Evolutionary conservation across 1,139 yeast genomes (phyloP).

Genomic region (Debaryomyces sp.): DNA sequence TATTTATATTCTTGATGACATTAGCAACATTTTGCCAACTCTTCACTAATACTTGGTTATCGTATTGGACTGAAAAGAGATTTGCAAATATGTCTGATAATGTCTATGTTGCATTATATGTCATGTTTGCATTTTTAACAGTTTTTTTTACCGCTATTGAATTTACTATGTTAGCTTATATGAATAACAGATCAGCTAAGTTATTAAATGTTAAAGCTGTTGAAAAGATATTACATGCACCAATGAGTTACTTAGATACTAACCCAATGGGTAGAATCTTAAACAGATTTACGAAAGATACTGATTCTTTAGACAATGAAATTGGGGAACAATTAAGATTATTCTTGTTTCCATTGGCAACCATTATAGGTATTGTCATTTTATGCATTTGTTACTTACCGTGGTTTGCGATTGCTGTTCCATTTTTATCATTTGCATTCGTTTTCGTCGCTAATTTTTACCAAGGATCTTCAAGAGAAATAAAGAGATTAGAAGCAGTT

Average conservation of each 20-base stretch:
- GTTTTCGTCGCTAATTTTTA: conserved; percentile 40
- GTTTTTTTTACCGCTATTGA: conserved; percentile 53
- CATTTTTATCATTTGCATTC: conserved; percentile 37
- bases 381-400: conserved; percentile 49
- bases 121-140: conserved; percentile 39
- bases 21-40: conserved; percentile 41
- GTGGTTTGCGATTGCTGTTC: conserved; percentile 50
- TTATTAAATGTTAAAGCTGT: conserved; percentile 41
- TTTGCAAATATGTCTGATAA: conserved; percentile 25
- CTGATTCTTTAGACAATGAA: conserved; percentile 51
- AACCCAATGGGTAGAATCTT: conserved; percentile 50
- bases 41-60: conserved; percentile 45
- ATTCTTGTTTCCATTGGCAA: conserved; percentile 42
- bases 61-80: conserved; percentile 37
- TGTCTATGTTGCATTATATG: conserved; percentile 38
- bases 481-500: conserved; percentile 47
- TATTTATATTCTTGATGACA: conserved; percentile 40
- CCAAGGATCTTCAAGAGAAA: conserved; percentile 48
- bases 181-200: conserved; percentile 49
- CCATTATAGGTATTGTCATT: conserved; percentile 44
- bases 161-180: conserved; percentile 56
- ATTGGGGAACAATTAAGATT: conserved; percentile 48
- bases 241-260: conserved; percentile 49
- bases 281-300: conserved; percentile 59
- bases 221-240: conserved; percentile 41